Evolutionary conservation across 345 rosid species (phyloP), one percentile per base, ranked within the genome.

Genomic region (Populus simonii): DNA sequence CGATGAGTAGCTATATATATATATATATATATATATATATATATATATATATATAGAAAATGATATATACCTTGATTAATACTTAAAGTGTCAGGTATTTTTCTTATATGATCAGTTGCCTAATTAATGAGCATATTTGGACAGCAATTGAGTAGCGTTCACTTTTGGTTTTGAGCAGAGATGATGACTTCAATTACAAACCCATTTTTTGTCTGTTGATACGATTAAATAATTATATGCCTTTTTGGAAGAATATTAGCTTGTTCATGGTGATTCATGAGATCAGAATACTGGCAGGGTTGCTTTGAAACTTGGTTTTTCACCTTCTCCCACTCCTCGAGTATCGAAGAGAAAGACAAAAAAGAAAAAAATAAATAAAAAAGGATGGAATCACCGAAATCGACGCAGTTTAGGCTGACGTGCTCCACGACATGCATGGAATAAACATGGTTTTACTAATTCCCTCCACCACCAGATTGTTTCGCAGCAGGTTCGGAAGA

Each of bases 371-470:
- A 25, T 25, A 25, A 25, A 25, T 25, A 25, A 25, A 70, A 38
- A 73, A 80, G 85, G 47, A 80, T 86, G 90, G 90, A 89, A 89
- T 89, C 92, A 83, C 91, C 92, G 90, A 81, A 86, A 88, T 89
- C 83, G 84, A 79, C 90, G 92, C 89, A 91, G 91, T 89, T 87
- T 91, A 79, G 91, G 88, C 90, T 86, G 78, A 74, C 78, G 82
- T 68, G 82, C 78, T 29, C 65, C 18, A 22, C 77, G 63, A 79
- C 74, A 79, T 74, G 18, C 73, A 63, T 71, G 72, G 72, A 25
- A 74, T 67, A 53, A 36, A 47, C 70, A 75, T n/a, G 66, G 27
- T 25, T 66, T 33, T 18, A 22, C 39, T 17, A 41, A 75, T 27
- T 29, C 17, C 4, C 6, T 11, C 63, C 31, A n/a, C 63, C 43